Percentiles rank a stretch among this genome's conserved stretches.
These are phyloP conservation scores for Mucor mucedo DNA, from an alignment of 371 early-diverging fungal species.

Conservation along the genomic window DNA sequence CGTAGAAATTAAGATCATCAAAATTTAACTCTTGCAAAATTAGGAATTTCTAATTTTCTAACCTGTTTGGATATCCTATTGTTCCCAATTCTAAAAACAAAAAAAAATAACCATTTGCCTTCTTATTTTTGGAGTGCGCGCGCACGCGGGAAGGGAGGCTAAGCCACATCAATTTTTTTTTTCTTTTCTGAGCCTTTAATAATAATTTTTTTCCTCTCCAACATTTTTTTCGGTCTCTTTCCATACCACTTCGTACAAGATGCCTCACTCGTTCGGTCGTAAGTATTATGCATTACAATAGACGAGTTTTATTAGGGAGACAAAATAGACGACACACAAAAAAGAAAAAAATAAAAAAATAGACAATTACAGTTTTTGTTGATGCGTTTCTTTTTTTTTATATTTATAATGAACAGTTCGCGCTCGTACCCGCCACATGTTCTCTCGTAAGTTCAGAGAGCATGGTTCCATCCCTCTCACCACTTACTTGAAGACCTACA, in stretches of 20 bases:
- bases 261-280: conserved; percentile 96
- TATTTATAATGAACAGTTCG: conserved; percentile 57
- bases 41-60: too few relatives aligned
- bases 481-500: conserved; percentile 97
- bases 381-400: not conserved
- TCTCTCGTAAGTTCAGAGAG: conserved; percentile 96
- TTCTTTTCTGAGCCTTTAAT: conserved; percentile 19
- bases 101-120: not conserved
- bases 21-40: too few relatives aligned
- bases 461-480: conserved; percentile 93
- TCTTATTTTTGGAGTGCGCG: not conserved
- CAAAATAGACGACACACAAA: not conserved
- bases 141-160: not conserved
- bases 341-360: too few relatives aligned
- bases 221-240: conserved; percentile 29
- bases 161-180: conserved; percentile 39
- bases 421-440: conserved; percentile 99
- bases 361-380: conserved; percentile 6
- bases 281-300: conserved; percentile 30
- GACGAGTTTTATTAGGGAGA: not conserved
- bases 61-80: too few relatives aligned
- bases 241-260: conserved; percentile 44
- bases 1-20: too few relatives aligned
- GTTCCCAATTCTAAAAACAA: not conserved
- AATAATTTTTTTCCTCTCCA: conserved; percentile 34